Percentiles rank a stretch among this genome's conserved stretches.
Evolutionary conservation across 2,329 filamentous ascomycete species (phyloP).

Genomic region (Trichoderma hamatum): DNA sequence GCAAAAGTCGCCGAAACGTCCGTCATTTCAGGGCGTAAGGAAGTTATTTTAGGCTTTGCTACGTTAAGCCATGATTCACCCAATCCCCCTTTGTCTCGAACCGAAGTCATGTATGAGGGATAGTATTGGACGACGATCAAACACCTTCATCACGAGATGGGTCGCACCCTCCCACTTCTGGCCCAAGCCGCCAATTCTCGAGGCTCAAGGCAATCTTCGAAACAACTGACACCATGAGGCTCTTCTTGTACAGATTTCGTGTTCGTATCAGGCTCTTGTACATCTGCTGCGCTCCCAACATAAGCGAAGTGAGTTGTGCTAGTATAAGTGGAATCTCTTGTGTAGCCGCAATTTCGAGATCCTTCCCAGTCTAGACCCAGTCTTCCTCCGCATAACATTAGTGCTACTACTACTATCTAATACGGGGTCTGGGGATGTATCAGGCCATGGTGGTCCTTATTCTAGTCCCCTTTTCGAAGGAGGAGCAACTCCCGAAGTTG

Average conservation of each 20-base stretch:
- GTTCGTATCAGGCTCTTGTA: constrained; percentile 12
- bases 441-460: neutral
- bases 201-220: neutral
- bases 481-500: neutral
- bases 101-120: neutral
- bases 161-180: neutral
- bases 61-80: neutral
- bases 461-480: neutral
- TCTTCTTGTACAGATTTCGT: neutral
- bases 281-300: neutral
- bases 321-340: neutral
- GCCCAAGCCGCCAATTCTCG: neutral
- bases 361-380: neutral
- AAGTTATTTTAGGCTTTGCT: neutral
- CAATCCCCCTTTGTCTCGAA: neutral
- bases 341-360: neutral
- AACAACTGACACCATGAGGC: neutral
- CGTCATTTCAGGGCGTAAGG: neutral
- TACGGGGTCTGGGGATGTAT: neutral
- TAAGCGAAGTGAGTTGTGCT: neutral
- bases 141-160: neutral
- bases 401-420: neutral
- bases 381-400: neutral
- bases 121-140: neutral
- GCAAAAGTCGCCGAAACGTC: constrained; percentile 10